A percentile compares a stretch with the other conserved stretches of the same genome.
These are phyloP conservation scores for Pleoardoris graminearum DNA, from an alignment of 2,329 filamentous ascomycete species.

Conservation along the genomic window DNA sequence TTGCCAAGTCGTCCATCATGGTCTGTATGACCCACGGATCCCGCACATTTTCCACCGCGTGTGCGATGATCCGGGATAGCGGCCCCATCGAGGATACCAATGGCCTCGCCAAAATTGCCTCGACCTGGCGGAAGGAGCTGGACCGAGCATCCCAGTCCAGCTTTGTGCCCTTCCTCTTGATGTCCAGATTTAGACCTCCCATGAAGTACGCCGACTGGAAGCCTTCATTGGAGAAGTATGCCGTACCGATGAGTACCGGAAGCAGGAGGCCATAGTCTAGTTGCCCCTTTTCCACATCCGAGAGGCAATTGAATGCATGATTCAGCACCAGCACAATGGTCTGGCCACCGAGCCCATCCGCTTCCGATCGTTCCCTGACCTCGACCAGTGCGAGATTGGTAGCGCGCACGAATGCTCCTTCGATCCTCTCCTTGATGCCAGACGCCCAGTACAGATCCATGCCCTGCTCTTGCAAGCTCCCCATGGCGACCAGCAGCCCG, in stretches of 20 bases:
- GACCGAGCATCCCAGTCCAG: constrained; percentile 68
- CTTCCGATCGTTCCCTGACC: constrained; percentile 53
- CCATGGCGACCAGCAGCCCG: constrained; percentile 77
- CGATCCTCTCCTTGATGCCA: constrained; percentile 67
- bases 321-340: constrained; percentile 71
- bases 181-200: constrained; percentile 67
- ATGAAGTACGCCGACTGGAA: constrained; percentile 78
- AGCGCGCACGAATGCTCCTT: constrained; percentile 73
- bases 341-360: constrained; percentile 53
- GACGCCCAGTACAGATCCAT: constrained; percentile 64
- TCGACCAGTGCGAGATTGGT: constrained; percentile 73
- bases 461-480: constrained; percentile 45
- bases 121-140: constrained; percentile 63
- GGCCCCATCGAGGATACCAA: constrained; percentile 69
- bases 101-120: constrained; percentile 62
- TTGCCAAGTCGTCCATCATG: constrained; percentile 66
- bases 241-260: constrained; percentile 68
- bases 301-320: constrained; percentile 74
- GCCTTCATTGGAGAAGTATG: constrained; percentile 71
- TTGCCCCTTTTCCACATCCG: constrained; percentile 59
- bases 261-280: constrained; percentile 71
- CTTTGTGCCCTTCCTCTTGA: constrained; percentile 57
- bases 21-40: constrained; percentile 55
- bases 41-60: constrained; percentile 62
- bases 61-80: constrained; percentile 66